Evolutionary conservation across 805 yeast genomes (phyloP).

Genomic region (Zygosaccharomyces bailii): DNA sequence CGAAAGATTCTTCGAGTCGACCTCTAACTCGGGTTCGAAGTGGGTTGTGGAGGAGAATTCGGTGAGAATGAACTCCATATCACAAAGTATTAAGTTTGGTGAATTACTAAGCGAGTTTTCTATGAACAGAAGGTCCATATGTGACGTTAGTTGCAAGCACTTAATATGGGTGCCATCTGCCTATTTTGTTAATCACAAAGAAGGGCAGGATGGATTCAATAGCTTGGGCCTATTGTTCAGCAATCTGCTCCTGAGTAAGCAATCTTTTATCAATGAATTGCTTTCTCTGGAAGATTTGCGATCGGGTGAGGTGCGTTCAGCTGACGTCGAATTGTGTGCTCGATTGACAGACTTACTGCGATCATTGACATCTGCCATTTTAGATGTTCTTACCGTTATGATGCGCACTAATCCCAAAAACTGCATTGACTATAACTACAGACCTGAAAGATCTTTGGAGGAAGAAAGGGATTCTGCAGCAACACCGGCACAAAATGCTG

Average conservation of each 20-base stretch:
- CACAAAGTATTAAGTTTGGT: constrained; percentile 29
- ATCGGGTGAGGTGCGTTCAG: constrained; percentile 3
- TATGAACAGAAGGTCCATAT: constrained; percentile 26
- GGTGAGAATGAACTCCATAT: constrained; percentile 20
- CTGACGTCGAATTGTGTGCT: constrained; percentile 16
- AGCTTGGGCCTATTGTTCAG: constrained; percentile 18
- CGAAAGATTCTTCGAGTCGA: constrained; percentile 15
- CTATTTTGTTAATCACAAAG: not conserved
- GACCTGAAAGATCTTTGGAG: constrained; percentile 13
- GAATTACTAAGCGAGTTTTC: constrained; percentile 26
- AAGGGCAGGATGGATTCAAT: constrained; percentile 6
- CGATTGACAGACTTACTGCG: constrained; percentile 23
- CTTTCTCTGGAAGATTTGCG: constrained; percentile 17
- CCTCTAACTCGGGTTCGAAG: constrained; percentile 12
- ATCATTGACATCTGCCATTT: constrained; percentile 23
- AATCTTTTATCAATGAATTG: constrained; percentile 19
- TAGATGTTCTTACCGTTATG: constrained; percentile 24
- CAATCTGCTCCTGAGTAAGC: constrained; percentile 22
- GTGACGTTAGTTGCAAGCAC: constrained; percentile 10
- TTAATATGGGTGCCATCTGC: constrained; percentile 19
- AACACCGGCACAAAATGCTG: not conserved
- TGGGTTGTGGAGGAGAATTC: constrained; percentile 33
- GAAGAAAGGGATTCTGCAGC: not conserved
- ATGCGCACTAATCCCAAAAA: constrained; percentile 33
- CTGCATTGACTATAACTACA: constrained; percentile 28